Conservation (phyloP, 352 stramenopile genomes). For the Phytophthora cactorum region DNA sequence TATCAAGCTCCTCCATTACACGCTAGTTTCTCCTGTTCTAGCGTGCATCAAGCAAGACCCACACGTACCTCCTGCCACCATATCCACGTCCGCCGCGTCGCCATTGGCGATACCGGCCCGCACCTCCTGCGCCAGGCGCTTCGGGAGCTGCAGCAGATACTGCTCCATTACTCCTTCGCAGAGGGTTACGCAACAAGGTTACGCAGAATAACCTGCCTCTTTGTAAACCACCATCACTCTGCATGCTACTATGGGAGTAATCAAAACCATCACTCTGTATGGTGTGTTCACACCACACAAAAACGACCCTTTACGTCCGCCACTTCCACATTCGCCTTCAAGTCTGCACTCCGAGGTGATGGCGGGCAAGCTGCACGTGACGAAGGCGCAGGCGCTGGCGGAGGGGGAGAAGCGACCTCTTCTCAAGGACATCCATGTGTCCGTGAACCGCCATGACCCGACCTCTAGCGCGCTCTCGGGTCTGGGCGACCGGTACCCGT, state of each 20-base stretch:
- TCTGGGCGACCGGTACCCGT: constrained; percentile 60
- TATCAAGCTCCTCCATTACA: too few species aligned
- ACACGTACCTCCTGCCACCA: constrained; percentile 68
- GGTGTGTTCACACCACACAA: not conserved
- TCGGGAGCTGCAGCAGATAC: constrained; percentile 88
- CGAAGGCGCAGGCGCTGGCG: constrained; percentile 11
- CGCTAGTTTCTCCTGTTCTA: constrained; percentile 14
- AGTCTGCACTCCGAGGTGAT: constrained; percentile 22
- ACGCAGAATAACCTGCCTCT: not conserved
- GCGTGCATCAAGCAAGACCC: not conserved
- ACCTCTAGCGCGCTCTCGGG: constrained; percentile 17
- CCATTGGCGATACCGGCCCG: constrained; percentile 65
- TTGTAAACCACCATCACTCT: too few species aligned
- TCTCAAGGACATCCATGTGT: constrained; percentile 33
- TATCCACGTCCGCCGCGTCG: constrained; percentile 71
- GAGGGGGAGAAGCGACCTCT: constrained; percentile 37
- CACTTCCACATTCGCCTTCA: constrained; percentile 25
- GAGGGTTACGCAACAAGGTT: constrained; percentile 2
- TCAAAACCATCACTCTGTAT: constrained; percentile 23
- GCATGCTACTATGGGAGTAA: not conserved
- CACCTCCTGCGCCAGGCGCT: constrained; percentile 78
- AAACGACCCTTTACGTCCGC: not conserved
- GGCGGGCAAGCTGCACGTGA: constrained; percentile 36
- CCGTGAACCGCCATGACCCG: constrained; percentile 18
- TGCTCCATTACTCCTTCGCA: constrained; percentile 68